These are phyloP conservation scores for Mucor piriformis DNA, from an alignment of 371 early-diverging fungal species.

Conservation along the genomic window DNA sequence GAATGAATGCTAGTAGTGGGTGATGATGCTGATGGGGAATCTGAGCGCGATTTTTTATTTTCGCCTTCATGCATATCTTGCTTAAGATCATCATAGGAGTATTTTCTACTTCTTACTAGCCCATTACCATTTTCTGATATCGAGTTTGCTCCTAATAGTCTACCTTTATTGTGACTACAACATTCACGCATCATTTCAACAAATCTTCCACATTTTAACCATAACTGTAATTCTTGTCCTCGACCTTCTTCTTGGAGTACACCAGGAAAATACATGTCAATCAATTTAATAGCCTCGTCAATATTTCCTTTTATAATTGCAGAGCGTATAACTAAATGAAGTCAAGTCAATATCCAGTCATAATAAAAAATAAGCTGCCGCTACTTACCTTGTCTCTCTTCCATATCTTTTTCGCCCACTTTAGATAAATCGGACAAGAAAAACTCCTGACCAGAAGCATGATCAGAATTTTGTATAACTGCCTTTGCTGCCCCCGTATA, in stretches of 20 bases:
- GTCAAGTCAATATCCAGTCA: neutral
- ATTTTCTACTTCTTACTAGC: neutral
- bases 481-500: conserved; percentile 71
- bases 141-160: conserved; percentile 62
- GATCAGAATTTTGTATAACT: conserved; percentile 36
- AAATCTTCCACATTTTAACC: conserved; percentile 83
- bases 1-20: neutral
- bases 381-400: conserved; percentile 32
- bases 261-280: conserved; percentile 64
- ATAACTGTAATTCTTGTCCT: conserved; percentile 63
- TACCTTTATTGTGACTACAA: conserved; percentile 13
- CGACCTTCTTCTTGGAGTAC: conserved; percentile 49
- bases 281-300: conserved; percentile 68
- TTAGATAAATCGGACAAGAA: conserved; percentile 10
- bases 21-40: too few species aligned
- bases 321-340: conserved; percentile 65
- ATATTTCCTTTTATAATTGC: conserved; percentile 74
- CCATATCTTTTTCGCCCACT: conserved; percentile 33
- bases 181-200: conserved; percentile 76
- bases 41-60: too few species aligned
- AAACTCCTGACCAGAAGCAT: conserved; percentile 14
- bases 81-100: neutral
- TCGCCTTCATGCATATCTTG: neutral
- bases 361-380: neutral
- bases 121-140: neutral